These are phyloP conservation scores for Nothophoma quercina DNA, from an alignment of 2,329 filamentous ascomycete species.

Conservation along the genomic window DNA sequence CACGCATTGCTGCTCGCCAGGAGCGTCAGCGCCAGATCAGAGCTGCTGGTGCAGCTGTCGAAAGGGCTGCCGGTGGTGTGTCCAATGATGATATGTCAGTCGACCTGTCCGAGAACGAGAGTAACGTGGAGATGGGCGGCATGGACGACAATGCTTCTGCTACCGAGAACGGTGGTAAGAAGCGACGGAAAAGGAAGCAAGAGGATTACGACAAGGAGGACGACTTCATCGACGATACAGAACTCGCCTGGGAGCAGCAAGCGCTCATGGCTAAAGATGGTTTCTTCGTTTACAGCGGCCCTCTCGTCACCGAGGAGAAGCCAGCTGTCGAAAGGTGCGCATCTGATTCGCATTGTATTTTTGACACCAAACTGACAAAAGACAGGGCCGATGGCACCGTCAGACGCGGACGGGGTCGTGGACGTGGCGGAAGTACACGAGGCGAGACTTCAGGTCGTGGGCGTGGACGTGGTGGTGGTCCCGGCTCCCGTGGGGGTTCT, in stretches of 20 bases:
- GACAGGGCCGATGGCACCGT: conserved; percentile 74
- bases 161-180: conserved; percentile 65
- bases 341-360: background rate
- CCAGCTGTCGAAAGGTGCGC: conserved; percentile 68
- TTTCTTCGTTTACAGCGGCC: conserved; percentile 97
- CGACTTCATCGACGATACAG: conserved; percentile 85
- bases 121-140: conserved; percentile 88
- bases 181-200: conserved; percentile 79
- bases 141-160: conserved; percentile 54
- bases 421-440: conserved; percentile 58
- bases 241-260: conserved; percentile 93
- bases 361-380: conserved; percentile 33
- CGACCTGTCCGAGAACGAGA: conserved; percentile 74
- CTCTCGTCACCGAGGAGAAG: conserved; percentile 87
- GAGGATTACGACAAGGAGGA: conserved; percentile 74
- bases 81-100: conserved; percentile 82
- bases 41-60: conserved; percentile 84
- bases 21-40: conserved; percentile 88
- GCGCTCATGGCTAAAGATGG: conserved; percentile 93
- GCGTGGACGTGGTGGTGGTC: conserved; percentile 61
- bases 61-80: conserved; percentile 76
- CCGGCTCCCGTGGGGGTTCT: conserved; percentile 77
- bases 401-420: conserved; percentile 69
- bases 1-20: conserved; percentile 85
- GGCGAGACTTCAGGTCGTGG: conserved; percentile 52